These are phyloP conservation scores for Trametes cingulata DNA, from an alignment of 768 basidiomycete genomes.

Conservation along the genomic window DNA sequence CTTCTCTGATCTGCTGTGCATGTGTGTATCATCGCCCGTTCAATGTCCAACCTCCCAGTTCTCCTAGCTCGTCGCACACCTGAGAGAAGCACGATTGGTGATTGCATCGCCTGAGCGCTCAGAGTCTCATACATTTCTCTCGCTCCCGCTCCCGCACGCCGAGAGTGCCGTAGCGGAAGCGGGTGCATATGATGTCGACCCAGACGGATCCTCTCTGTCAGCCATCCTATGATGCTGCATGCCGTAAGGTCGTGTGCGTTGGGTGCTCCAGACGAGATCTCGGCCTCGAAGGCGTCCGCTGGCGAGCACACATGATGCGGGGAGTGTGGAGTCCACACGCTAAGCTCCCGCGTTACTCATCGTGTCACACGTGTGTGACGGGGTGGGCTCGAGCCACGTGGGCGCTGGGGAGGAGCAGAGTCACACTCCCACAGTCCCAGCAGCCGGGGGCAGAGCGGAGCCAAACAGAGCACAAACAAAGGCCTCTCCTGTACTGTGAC, in stretches of 20 bases:
- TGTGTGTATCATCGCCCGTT: too few relatives aligned
- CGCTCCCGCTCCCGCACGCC: neutral
- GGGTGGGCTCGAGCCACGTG: slow-evolving; percentile 10
- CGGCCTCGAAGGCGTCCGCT: neutral
- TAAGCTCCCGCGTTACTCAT: neutral
- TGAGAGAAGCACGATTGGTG: too few relatives aligned
- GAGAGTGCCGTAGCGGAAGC: neutral
- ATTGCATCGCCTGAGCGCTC: too few relatives aligned
- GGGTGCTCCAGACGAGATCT: neutral
- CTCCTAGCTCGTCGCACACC: too few relatives aligned
- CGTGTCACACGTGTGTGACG: neutral
- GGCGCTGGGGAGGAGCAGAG: slow-evolving; percentile 14
- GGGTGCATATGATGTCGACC: neutral
- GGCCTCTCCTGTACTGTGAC: neutral
- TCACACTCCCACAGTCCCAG: slow-evolving; percentile 3
- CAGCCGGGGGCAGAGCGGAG: neutral
- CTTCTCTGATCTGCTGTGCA: too few relatives aligned
- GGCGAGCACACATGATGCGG: slow-evolving; percentile 14
- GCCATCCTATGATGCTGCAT: neutral
- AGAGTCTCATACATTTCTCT: neutral
- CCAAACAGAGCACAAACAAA: slow-evolving; percentile 26
- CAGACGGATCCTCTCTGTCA: neutral
- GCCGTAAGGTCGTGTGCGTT: neutral
- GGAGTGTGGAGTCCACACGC: neutral
- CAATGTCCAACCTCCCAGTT: too few relatives aligned